Evolutionary conservation across 176 grass and related monocot species (phyloP).

Genomic region (Raddia distichophylla): DNA sequence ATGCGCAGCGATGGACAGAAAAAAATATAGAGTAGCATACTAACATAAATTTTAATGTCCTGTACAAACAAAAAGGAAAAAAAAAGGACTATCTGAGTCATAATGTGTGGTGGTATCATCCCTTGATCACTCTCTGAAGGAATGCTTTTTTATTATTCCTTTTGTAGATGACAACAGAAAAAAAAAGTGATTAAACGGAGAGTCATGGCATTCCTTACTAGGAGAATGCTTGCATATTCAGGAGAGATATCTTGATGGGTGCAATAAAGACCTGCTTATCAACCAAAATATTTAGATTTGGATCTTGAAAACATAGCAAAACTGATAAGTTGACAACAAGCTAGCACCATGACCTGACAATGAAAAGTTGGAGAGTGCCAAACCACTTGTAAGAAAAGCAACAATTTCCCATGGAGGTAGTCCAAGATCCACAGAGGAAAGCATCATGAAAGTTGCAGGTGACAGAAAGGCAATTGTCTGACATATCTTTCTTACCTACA

Average conservation of each 20-base stretch:
- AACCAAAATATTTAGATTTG: slow-evolving; percentile 42
- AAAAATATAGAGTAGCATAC: not conserved
- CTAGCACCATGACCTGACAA: slow-evolving; percentile 69
- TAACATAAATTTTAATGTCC: not conserved
- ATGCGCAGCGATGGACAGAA: not conserved
- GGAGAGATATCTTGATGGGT: slow-evolving; percentile 98
- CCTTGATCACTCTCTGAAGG: slow-evolving; percentile 15
- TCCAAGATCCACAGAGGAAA: slow-evolving; percentile 96
- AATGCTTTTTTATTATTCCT: not conserved
- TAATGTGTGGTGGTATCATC: not conserved
- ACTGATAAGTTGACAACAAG: slow-evolving; percentile 22
- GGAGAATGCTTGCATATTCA: slow-evolving; percentile 97
- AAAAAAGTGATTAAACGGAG: not conserved
- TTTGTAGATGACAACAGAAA: not conserved
- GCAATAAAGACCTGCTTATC: slow-evolving; percentile 84
- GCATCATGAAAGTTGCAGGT: slow-evolving; percentile 89
- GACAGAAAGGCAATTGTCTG: slow-evolving; percentile 98
- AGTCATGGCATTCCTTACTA: slow-evolving; percentile 58
- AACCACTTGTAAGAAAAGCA: slow-evolving; percentile 77
- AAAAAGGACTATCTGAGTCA: not conserved
- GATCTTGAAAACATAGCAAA: slow-evolving; percentile 22
- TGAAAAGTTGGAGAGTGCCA: slow-evolving; percentile 93
- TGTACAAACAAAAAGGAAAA: not conserved
- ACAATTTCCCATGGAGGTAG: slow-evolving; percentile 87
- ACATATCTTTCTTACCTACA: slow-evolving; percentile 98